Base-by-base conservation (phyloP, 2,329 filamentous ascomycete genomes). In the Colletotrichum tofieldiae region DNA sequence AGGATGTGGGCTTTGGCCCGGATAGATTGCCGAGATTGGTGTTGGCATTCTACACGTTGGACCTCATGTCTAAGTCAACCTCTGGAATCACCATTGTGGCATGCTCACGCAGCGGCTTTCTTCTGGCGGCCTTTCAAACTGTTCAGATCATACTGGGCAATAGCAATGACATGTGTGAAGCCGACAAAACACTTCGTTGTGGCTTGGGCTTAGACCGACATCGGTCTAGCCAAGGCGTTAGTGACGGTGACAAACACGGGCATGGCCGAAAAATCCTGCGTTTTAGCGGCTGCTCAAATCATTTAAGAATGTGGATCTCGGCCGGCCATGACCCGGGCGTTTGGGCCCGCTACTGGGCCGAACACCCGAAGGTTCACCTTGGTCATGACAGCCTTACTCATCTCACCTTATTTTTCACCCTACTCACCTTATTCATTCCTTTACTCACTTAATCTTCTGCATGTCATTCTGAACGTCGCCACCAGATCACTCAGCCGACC, bases 11-110 rank as follows among this genome's bases (percentile, higher is more conserved):
- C 52, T 64, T 62, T 55, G 12, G 41, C n/a, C 59, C 70, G 65
- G 70, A 51, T 70, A 72, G 70, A 70, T 72, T 69, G 70, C 70
- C 70, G 70, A 70, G 60, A 70, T 65, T 65, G 59, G 59, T 64
- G 54, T 56, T 65, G 59, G 70, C 59, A 55, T 69, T 51, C 6
- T 54, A 43, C 41, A 69, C 20, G 45, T 23, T 32, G 37, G 20
- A 54, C 9, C 37, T 52, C 37, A 26, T 35, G 49, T 55, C 20
- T 35, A 55, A 45, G 37, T 37, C 37, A 23, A 45, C 37, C 18
- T 64, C 23, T 23, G 3, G 12, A 55, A 41, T 16, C 20, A 14
- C 5, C n/a, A 39, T 54, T 32, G 26, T 12, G 6, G 18, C 58
- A n/a, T 16, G 14, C 32, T n/a, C 16, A 20, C 9, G 26, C n/a